Conservation (phyloP, 2,329 filamentous ascomycete species). For the Fusarium mexicanum region DNA sequence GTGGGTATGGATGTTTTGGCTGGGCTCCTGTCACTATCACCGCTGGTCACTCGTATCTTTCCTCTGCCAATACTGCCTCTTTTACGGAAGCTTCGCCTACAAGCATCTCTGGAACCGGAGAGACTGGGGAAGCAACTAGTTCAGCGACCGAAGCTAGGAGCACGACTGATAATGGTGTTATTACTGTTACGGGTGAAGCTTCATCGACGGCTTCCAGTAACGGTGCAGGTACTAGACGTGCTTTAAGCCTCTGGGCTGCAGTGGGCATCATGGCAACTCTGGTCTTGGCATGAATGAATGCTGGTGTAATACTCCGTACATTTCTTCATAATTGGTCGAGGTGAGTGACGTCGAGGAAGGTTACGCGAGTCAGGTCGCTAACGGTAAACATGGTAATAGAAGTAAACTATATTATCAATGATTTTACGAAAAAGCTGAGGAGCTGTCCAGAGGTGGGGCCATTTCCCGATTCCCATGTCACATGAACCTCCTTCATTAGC, state of each 20-base stretch:
- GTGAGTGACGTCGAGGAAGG: no score
- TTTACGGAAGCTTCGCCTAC: background rate
- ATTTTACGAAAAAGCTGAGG: background rate
- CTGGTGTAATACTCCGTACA: background rate
- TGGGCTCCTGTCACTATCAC: background rate
- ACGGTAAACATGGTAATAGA: fast-evolving
- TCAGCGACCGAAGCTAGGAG: background rate
- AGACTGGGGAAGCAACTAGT: background rate
- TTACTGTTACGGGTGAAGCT: background rate
- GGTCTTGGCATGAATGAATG: background rate
- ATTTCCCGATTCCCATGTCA: background rate
- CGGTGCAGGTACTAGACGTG: background rate
- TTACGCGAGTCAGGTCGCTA: no score
- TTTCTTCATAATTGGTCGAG: fast-evolving
- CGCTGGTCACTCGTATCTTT: background rate
- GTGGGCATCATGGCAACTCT: background rate
- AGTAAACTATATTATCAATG: background rate
- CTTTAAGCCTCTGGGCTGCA: background rate
- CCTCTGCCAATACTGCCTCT: background rate
- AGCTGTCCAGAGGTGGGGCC: background rate
- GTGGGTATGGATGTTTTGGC: background rate
- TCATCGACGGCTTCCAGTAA: background rate
- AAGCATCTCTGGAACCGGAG: background rate
- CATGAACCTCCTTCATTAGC: background rate
- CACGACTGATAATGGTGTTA: background rate